A percentile compares a stretch with the other conserved stretches of the same genome.
Conservation (phyloP, 176 grass and related monocot genomes). For the bread wheat (Triticum aestivum) region DNA sequence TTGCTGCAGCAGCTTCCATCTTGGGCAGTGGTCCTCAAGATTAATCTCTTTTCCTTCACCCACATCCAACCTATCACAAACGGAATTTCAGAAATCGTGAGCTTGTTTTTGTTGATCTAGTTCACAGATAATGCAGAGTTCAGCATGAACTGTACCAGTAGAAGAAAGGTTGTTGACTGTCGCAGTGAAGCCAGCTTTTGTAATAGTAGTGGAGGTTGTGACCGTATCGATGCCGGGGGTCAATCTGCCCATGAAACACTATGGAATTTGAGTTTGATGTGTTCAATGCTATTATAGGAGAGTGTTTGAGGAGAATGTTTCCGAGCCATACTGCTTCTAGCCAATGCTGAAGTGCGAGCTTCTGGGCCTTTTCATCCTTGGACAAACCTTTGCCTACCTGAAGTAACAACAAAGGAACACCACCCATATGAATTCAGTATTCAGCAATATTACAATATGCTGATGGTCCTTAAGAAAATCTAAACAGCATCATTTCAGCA, state of each 20-base stretch:
- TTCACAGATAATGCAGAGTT: slow-evolving; percentile 10
- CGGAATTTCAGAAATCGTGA: slow-evolving; percentile 23
- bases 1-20: slow-evolving; percentile 72
- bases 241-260: slow-evolving; percentile 60
- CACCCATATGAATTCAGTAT: not conserved
- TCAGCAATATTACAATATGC: slow-evolving; percentile 1
- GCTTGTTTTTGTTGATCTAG: slow-evolving; percentile 28
- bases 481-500: not conserved
- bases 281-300: not conserved
- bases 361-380: slow-evolving; percentile 89
- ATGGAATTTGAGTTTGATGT: not conserved
- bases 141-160: slow-evolving; percentile 62
- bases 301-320: not conserved
- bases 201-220: slow-evolving; percentile 98
- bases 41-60: slow-evolving; percentile 87
- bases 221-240: slow-evolving; percentile 88
- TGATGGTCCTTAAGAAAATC: not conserved
- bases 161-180: slow-evolving; percentile 93
- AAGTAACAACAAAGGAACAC: slow-evolving; percentile 1
- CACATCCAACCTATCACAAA: slow-evolving; percentile 73
- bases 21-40: slow-evolving; percentile 61
- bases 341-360: slow-evolving; percentile 96
- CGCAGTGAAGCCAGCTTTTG: slow-evolving; percentile 67
- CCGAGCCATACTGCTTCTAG: slow-evolving; percentile 75
- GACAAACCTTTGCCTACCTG: slow-evolving; percentile 92